Base-by-base conservation (phyloP, 108 stramenopile species). In the Aurantiochytrium sp. region DNA sequence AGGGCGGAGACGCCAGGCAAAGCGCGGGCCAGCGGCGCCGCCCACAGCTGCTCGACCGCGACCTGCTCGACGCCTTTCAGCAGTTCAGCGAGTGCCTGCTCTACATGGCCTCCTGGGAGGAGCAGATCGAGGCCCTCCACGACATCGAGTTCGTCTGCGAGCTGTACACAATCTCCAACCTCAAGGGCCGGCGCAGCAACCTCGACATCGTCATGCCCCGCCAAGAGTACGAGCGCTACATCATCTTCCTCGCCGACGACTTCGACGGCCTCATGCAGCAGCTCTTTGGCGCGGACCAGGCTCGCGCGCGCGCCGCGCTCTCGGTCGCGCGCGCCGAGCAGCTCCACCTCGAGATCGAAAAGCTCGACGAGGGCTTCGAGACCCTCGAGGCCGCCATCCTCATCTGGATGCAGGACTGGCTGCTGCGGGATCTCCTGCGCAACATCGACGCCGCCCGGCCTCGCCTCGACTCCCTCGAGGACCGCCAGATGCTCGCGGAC, bases 91-190 rank as follows among this genome's bases (percentile, higher is more conserved):
- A 81, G 8, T 81, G 39, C 73, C 45, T 81, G 39, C 42, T 81
- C 24, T 81, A 81, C 30, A 48, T 81, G 73, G 42, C 73, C 10
- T 81, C 73, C 21, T 81, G 73, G 73, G 73, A 81, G 45, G 73
- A 81, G 73, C 42, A 48, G 27, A 48, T 81, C 45, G 42, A 81
- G 45, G 39, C 73, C 24, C 30, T 81, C 19, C 73, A 48, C 45
- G 73, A 81, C 45, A 48, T 81, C 1, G 73, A 81, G 19, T 48
- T 41, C 73, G 45, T 81, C n/a, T 81, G 73, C 45, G 73, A 81
- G 73, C 39, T 81, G 19, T 81, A 81, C 73, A 81, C 73, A 6
- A 41, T 81, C 12, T 41, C 73, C 36, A 48, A 81, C 1, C 73
- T 81, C 39, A 48, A 81, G 3, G 39, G 42, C 17, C 73, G 73